These are phyloP conservation scores for Rosa rugosa DNA, from an alignment of 306 rosid genomes.

Conservation along the genomic window DNA sequence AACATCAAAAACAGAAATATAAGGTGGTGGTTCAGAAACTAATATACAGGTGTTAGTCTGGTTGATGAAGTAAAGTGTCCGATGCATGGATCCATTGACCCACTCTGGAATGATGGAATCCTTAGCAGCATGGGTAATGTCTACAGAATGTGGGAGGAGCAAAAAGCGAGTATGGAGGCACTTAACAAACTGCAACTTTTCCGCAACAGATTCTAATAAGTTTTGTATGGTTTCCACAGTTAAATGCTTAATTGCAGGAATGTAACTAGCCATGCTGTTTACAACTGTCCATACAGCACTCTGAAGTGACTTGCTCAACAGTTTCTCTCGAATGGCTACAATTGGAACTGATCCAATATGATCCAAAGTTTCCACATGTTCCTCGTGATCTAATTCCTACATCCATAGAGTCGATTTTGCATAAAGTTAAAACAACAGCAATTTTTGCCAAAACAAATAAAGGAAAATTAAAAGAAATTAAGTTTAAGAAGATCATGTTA, in stretches of 20 bases:
- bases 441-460: conserved; percentile 6
- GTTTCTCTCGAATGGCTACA: conserved; percentile 62
- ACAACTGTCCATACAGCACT: conserved; percentile 77
- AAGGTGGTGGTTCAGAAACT: conserved; percentile 85
- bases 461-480: conserved; percentile 14
- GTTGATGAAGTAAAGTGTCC: conserved; percentile 69
- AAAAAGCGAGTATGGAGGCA: conserved; percentile 69
- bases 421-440: neutral
- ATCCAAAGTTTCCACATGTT: conserved; percentile 53
- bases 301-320: conserved; percentile 74
- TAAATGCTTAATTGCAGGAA: conserved; percentile 55
- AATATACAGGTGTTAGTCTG: conserved; percentile 61
- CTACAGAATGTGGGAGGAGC: conserved; percentile 76
- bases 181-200: conserved; percentile 81
- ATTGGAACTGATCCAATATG: conserved; percentile 55
- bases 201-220: conserved; percentile 63
- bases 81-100: conserved; percentile 55
- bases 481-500: conserved; percentile 36
- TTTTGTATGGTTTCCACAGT: conserved; percentile 42
- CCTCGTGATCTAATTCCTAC: conserved; percentile 78
- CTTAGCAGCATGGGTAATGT: conserved; percentile 60
- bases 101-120: conserved; percentile 73
- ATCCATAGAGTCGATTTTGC: conserved; percentile 35
- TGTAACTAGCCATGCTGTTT: conserved; percentile 62
- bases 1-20: conserved; percentile 71